phyloP scores from a whole-genome alignment of 129 eudicot genomes.

The Centrapalus pauciflorus region DNA sequence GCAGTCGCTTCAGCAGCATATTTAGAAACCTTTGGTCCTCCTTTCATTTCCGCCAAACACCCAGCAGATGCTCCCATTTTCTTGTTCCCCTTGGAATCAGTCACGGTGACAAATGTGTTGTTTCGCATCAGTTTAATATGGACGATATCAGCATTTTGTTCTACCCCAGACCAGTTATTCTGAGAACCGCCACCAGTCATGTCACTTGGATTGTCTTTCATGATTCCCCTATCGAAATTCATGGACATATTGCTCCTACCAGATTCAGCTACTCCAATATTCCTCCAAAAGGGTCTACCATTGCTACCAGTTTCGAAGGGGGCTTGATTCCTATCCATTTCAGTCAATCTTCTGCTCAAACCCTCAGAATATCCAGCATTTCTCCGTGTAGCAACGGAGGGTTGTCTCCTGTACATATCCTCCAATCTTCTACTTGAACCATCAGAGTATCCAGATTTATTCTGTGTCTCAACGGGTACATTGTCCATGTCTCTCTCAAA shows the following conservation, averaged over 20 bases:
- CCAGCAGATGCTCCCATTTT: conserved; percentile 65
- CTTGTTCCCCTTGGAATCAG: conserved; percentile 72
- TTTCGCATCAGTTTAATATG: conserved; percentile 70
- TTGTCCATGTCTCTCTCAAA: conserved; percentile 24
- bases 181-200: too few species aligned
- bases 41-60: conserved; percentile 47
- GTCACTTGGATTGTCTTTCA: conserved; percentile 24
- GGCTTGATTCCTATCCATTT: background rate
- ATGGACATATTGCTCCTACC: conserved; percentile 16
- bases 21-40: conserved; percentile 46
- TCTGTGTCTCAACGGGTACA: conserved; percentile 15
- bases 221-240: conserved; percentile 23
- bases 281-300: conserved; percentile 17
- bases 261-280: background rate
- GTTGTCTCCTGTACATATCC: background rate
- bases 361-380: conserved; percentile 13
- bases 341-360: conserved; percentile 6
- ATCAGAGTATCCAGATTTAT: background rate
- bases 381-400: background rate
- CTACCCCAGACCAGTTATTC: conserved; percentile 10
- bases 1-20: conserved; percentile 84
- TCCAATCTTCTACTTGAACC: conserved; percentile 6
- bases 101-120: conserved; percentile 64
- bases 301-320: conserved; percentile 16
- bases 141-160: conserved; percentile 65